Base-by-base conservation (phyloP, 345 rosid species). In the Citrus inodora region DNA sequence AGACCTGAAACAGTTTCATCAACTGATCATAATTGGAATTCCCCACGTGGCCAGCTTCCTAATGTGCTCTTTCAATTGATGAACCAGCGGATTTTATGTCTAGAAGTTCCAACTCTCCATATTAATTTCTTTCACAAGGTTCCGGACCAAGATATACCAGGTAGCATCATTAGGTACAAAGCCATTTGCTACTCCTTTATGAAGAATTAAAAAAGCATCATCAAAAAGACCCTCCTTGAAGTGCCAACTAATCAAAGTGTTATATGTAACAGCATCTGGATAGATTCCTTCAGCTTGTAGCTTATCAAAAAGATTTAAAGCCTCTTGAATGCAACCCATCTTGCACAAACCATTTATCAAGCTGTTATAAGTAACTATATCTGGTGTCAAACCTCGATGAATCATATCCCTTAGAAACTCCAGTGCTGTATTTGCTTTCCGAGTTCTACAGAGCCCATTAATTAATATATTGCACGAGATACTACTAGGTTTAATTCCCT, bases 271-370 rank as follows among this genome's bases (percentile, higher is more conserved):
- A 24, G 86, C 82, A 86, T 93, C 98, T 6, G 98, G 95, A 78
- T 75, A 42, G 71, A 93, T 88, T 48, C 94, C 93, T 88, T 93
- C 98, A 86, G 21, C 76, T 65, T 86, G 84, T 61, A 95, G 82
- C 82, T 86, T 90, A 17, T 86, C 84, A 71, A 92, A 92, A 81
- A 93, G 87, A 80, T 80, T 83, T 72, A 90, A 56, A 74, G 94
- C 98, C 83, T 93, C 93, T 62, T 32, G 75, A 7, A 87, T 79
- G 78, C 88, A 87, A 66, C 92, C 89, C 9, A 61, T 84, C 79
- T 84, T 90, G 80, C 98, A 93, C 17, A 93, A 77, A 78, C 98
- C 97, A 74, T 95, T 90, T 25, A 95, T 90, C 67, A 95, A 80
- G 83, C 88, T 93, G 78, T 95, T 95, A 82, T 89, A 93, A 51